phyloP scores from a whole-genome alignment of 257 asterid species.

The Solanum paucissectum region DNA sequence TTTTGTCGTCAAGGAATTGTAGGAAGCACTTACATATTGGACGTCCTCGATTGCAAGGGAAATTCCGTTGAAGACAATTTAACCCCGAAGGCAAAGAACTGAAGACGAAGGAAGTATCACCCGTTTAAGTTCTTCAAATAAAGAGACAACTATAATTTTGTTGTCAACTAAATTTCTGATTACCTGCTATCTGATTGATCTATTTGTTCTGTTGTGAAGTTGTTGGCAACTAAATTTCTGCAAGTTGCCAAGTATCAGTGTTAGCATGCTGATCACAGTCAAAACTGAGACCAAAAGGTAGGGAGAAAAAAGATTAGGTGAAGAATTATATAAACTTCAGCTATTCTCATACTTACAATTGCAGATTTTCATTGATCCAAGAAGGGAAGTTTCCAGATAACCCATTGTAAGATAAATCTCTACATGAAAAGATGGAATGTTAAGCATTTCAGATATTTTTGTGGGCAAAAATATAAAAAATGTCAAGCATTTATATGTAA shows the following conservation, averaged over 20 bases:
- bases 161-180: background rate
- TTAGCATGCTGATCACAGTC: background rate
- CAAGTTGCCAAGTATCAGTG: background rate
- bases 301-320: background rate
- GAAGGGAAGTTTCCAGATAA: constrained; percentile 72
- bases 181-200: constrained; percentile 41
- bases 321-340: background rate
- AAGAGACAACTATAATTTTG: background rate
- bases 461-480: background rate
- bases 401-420: constrained; percentile 68
- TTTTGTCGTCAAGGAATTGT: background rate
- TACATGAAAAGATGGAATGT: constrained; percentile 4
- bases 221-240: constrained; percentile 74
- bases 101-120: constrained; percentile 3
- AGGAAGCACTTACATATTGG: constrained; percentile 38
- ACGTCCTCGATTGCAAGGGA: constrained; percentile 51
- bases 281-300: background rate
- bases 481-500: background rate
- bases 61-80: constrained; percentile 61
- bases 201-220: constrained; percentile 30
- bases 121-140: background rate
- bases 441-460: background rate
- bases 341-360: constrained; percentile 34
- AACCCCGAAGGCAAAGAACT: constrained; percentile 44
- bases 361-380: constrained; percentile 40